These are phyloP conservation scores for Penicillium samsonianum DNA, from an alignment of 495 filamentous ascomycete genomes.

Conservation along the genomic window DNA sequence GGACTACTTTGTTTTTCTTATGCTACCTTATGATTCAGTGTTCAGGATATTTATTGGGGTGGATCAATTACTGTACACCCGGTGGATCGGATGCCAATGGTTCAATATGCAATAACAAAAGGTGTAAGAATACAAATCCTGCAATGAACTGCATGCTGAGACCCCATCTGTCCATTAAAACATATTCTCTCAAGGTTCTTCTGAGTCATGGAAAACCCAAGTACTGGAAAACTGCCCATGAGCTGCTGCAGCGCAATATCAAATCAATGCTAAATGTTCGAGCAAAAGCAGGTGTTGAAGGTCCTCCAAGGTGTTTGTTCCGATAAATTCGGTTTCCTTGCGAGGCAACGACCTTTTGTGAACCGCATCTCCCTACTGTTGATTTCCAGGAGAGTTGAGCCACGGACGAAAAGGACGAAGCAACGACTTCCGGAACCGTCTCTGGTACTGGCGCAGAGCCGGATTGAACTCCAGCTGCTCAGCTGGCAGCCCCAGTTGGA, in stretches of 20 bases:
- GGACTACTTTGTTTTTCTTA: background rate
- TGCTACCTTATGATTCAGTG: background rate
- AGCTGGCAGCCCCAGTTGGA: constrained; percentile 26
- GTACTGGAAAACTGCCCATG: background rate
- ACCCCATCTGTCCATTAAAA: background rate
- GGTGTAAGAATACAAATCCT: constrained; percentile 20
- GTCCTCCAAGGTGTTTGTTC: background rate
- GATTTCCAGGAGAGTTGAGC: background rate
- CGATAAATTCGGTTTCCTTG: background rate
- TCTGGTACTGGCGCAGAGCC: constrained; percentile 9
- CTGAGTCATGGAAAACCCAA: background rate
- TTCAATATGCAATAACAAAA: constrained; percentile 13
- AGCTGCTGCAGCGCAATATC: background rate
- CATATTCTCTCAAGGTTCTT: background rate
- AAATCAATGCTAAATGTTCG: constrained; percentile 9
- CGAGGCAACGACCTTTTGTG: background rate
- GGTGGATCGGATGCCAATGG: background rate
- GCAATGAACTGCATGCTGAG: background rate
- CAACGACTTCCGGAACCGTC: constrained; percentile 21
- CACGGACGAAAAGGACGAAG: constrained; percentile 17
- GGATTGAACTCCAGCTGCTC: constrained; percentile 34
- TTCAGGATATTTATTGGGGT: background rate
- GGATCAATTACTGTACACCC: background rate
- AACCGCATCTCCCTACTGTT: background rate
- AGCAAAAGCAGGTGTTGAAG: background rate